A percentile compares a stretch with the other conserved stretches of the same genome.
These are phyloP conservation scores for Staphylotrichum longicolle DNA, from an alignment of 495 filamentous ascomycete species.

Conservation along the genomic window DNA sequence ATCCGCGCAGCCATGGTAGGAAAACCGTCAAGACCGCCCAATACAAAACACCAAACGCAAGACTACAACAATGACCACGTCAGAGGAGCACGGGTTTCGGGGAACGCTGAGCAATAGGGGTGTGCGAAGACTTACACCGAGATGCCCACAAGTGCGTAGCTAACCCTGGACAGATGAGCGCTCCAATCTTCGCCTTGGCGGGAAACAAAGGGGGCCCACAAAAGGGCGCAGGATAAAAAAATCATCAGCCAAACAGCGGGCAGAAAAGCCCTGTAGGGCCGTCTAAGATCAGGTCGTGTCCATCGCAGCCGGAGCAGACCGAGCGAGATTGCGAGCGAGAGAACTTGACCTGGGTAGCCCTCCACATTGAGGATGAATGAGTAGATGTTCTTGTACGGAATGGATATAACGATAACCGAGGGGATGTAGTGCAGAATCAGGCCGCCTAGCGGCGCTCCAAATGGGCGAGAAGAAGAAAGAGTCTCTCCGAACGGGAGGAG, in stretches of 20 bases:
- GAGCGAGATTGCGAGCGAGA: slow-evolving; percentile 56
- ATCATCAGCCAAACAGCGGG: slow-evolving; percentile 51
- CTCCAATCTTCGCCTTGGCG: slow-evolving; percentile 48
- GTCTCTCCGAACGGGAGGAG: slow-evolving; percentile 65
- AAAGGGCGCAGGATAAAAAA: slow-evolving; percentile 44
- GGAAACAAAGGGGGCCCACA: slow-evolving; percentile 57
- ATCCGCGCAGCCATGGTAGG: slow-evolving; percentile 13
- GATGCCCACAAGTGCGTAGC: slow-evolving; percentile 69
- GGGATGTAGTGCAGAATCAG: slow-evolving; percentile 68
- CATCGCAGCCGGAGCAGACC: slow-evolving; percentile 63
- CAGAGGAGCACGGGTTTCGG: background rate
- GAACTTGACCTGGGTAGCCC: slow-evolving; percentile 64
- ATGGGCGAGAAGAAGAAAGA: slow-evolving; percentile 64
- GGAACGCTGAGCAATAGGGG: background rate
- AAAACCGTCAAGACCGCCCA: slow-evolving; percentile 2
- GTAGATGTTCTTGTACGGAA: slow-evolving; percentile 67
- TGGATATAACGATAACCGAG: slow-evolving; percentile 60
- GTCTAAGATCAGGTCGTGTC: slow-evolving; percentile 56
- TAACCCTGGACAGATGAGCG: slow-evolving; percentile 65
- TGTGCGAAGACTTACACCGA: slow-evolving; percentile 56
- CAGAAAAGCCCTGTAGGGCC: slow-evolving; percentile 70
- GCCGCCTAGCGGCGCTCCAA: slow-evolving; percentile 64
- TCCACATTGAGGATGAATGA: slow-evolving; percentile 73
- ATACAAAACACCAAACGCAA: slow-evolving; percentile 2
- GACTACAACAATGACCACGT: background rate